phyloP scores from a whole-genome alignment of 441 rosid species.

The Omphalea diandra region DNA sequence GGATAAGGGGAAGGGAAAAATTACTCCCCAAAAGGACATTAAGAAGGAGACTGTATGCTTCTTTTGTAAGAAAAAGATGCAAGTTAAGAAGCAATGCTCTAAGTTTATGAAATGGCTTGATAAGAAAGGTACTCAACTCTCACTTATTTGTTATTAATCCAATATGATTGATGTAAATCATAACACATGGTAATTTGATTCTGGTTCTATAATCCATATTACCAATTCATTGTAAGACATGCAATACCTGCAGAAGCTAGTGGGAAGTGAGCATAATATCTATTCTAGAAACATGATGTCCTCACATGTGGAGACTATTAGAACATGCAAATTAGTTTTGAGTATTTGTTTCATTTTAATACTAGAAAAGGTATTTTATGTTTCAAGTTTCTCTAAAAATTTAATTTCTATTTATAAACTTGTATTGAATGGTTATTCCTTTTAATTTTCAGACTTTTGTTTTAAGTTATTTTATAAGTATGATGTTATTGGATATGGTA shows the following conservation, averaged over 20 bases:
- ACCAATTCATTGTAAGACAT: not conserved
- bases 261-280: not conserved
- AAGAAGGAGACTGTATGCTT: not conserved
- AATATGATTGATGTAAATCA: not conserved
- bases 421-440: too few relatives aligned
- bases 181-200: constrained; percentile 12
- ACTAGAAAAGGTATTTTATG: constrained; percentile 1
- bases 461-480: not conserved
- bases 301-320: not conserved
- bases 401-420: not conserved
- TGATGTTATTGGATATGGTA: not conserved
- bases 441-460: not conserved
- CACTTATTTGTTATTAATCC: constrained; percentile 11
- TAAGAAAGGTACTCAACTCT: constrained; percentile 18
- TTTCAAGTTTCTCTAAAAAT: constrained; percentile 3
- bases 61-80: not conserved
- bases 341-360: not conserved
- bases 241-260: not conserved
- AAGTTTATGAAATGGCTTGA: not conserved
- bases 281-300: not conserved
- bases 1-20: not conserved
- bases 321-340: not conserved
- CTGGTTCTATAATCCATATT: not conserved
- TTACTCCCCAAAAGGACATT: not conserved
- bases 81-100: too few relatives aligned